Evolutionary conservation across 2,329 filamentous ascomycete species (phyloP).

Genomic region (Sphaerulina populicola): DNA sequence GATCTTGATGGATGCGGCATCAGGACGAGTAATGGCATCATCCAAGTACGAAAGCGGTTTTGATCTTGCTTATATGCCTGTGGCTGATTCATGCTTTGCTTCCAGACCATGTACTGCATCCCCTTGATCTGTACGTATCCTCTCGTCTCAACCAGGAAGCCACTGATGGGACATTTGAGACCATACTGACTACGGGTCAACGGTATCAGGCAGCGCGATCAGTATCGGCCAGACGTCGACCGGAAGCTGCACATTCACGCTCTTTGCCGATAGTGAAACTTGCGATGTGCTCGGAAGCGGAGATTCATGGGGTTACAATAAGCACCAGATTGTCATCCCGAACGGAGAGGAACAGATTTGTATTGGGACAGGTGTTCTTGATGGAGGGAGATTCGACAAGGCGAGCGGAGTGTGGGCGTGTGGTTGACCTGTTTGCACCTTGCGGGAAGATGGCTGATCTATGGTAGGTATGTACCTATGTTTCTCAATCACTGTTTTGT

Average conservation of each 20-base stretch:
- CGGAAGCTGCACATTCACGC: conserved; percentile 20
- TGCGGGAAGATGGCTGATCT: no score
- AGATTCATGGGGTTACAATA: conserved; percentile 6
- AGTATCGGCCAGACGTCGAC: conserved; percentile 16
- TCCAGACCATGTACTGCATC: conserved; percentile 11
- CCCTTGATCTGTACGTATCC: not conserved
- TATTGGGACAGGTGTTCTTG: conserved; percentile 21
- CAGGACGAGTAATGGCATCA: not conserved
- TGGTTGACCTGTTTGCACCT: conserved; percentile 6
- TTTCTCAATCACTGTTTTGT: no score
- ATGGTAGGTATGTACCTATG: no score
- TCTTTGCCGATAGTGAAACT: conserved; percentile 15
- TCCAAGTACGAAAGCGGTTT: conserved; percentile 3
- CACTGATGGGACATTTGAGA: no score
- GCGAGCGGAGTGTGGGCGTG: conserved; percentile 27
- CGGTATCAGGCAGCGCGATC: conserved; percentile 5
- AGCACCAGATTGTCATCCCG: conserved; percentile 12
- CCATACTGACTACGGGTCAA: no score
- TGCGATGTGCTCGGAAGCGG: conserved; percentile 16
- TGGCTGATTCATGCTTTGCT: not conserved
- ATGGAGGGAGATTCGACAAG: conserved; percentile 21
- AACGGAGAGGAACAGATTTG: conserved; percentile 14
- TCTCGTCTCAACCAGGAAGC: no score
- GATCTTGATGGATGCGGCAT: conserved; percentile 8
- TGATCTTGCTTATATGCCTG: not conserved